Percentiles rank a stretch among this genome's conserved stretches.
phyloP scores from a whole-genome alignment of 176 grass and related monocot species.

The Metroxylon sagu region DNA sequence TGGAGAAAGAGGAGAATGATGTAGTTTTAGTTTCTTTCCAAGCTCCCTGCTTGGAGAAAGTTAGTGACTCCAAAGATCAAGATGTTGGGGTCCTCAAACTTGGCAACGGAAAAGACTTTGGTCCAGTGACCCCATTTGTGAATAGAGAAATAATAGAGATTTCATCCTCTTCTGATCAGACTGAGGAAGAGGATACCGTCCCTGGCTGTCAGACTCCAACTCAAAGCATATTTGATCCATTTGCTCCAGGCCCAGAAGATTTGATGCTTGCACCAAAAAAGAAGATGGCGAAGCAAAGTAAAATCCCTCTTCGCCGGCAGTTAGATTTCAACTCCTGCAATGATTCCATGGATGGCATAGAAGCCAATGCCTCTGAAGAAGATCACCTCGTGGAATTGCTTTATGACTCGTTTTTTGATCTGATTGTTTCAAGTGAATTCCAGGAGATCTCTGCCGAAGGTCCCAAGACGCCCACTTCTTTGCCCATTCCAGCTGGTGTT shows the following conservation, averaged over 20 bases:
- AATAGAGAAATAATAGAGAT: constrained; percentile 21
- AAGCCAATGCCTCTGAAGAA: constrained; percentile 24
- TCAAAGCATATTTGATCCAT: constrained; percentile 65
- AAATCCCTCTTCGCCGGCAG: constrained; percentile 30
- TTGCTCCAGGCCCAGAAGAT: constrained; percentile 48
- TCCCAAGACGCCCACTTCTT: constrained; percentile 36
- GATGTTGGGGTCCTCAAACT: constrained; percentile 6
- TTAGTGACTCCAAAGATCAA: constrained; percentile 3
- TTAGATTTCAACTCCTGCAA: constrained; percentile 37
- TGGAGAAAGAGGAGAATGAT: constrained; percentile 16
- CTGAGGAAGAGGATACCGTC: constrained; percentile 16
- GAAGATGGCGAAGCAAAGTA: constrained; percentile 23
- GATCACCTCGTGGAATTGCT: constrained; percentile 28
- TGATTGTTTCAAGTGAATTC: constrained; percentile 32
- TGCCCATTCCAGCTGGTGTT: constrained; percentile 34
- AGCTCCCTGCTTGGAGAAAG: constrained; percentile 23
- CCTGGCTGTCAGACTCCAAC: constrained; percentile 36
- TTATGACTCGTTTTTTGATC: constrained; percentile 34
- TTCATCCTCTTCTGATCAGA: constrained; percentile 2
- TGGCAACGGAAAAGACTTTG: constrained; percentile 6
- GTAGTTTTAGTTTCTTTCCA: neutral
- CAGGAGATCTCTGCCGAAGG: constrained; percentile 16
- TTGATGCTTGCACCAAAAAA: constrained; percentile 42
- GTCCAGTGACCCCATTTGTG: constrained; percentile 7
- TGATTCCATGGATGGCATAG: constrained; percentile 22